Evolutionary conservation across 768 basidiomycete species (phyloP), one percentile per base, ranked within the genome.

Genomic region (Boletus tylopilopsis): DNA sequence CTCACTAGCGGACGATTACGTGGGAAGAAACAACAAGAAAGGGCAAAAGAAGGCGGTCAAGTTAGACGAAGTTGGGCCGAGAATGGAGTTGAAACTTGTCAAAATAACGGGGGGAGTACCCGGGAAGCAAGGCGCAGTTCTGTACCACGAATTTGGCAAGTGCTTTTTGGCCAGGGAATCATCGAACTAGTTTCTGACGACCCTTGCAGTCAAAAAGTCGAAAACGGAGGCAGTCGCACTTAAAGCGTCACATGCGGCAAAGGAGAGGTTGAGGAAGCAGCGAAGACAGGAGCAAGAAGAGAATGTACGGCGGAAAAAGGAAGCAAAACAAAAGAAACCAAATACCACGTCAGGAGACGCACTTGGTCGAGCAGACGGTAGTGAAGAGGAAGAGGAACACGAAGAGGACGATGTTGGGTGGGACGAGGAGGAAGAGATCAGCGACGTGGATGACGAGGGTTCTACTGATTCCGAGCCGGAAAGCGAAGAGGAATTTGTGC

Each of bases 21-120:
- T 96, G 37, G 95, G 95, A 22, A 71, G 94, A 63, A 94, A 94
- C 57, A 99, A 97, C 66, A 87, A 84, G 66, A 90, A 85, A 66
- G 95, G 93, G 0, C 86, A 89, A 63, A 84, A 87, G 71, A 82
- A 91, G 57, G 95, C 96, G 6, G 91, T 99, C 11, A 78, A 85
- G 57, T 73, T 99, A 45, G 89, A 95, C 46, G 96, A 99, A 70
- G 81, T 97, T 37, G 96, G 96, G 2, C 96, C 96, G 34, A 76
- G 96, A 63, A 86, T 99, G 84, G 96, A 99, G 69, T 71, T 98
- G 57, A 78, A 80, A 55, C 71, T 99, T 58, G 82, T 97, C 58
- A 99, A 99, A 75, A 93, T 99, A 50, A 81, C 85, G 16, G 95
- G 97, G 67, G 95, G 96, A 21, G 74, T 90, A 16, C 94, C 94